Evolutionary conservation across 345 rosid species (phyloP).

Genomic region (Diplotaxis tenuifolia): DNA sequence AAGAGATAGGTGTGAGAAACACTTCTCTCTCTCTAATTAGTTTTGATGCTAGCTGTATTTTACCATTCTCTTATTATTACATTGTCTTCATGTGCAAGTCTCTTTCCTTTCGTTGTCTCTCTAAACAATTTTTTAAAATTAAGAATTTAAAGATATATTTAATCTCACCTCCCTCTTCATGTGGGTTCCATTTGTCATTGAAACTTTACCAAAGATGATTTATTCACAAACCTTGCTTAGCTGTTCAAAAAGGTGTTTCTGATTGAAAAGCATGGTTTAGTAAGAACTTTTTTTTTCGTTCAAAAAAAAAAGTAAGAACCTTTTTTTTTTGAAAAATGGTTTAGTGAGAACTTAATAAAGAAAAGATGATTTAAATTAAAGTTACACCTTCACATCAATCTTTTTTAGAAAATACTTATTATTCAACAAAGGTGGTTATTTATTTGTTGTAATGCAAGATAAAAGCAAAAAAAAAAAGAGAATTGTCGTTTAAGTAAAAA

Average conservation of each 20-base stretch:
- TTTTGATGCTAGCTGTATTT: conserved; percentile 23
- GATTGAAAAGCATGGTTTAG: not conserved
- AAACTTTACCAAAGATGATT: conserved; percentile 34
- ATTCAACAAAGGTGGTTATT: conserved; percentile 11
- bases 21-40: not conserved
- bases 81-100: conserved; percentile 41
- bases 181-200: conserved; percentile 33
- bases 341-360: conserved; percentile 2
- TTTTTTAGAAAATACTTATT: not conserved
- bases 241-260: conserved; percentile 14
- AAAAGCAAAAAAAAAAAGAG: not conserved
- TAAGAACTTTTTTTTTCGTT: no score
- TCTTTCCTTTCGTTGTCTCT: conserved; percentile 26
- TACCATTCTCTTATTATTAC: conserved; percentile 38
- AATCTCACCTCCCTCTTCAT: conserved; percentile 29
- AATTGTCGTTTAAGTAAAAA: conserved; percentile 16
- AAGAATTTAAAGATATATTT: not conserved
- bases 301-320: no score
- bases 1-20: conserved; percentile 34
- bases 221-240: conserved; percentile 33
- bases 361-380: conserved; percentile 15
- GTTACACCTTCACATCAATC: not conserved
- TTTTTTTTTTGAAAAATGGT: no score
- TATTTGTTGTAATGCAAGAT: not conserved
- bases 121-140: conserved; percentile 9